Evolutionary conservation across 1,139 yeast species (phyloP), one percentile per base, ranked within the genome.

Genomic region (Debaryomycetaceae sp.): DNA sequence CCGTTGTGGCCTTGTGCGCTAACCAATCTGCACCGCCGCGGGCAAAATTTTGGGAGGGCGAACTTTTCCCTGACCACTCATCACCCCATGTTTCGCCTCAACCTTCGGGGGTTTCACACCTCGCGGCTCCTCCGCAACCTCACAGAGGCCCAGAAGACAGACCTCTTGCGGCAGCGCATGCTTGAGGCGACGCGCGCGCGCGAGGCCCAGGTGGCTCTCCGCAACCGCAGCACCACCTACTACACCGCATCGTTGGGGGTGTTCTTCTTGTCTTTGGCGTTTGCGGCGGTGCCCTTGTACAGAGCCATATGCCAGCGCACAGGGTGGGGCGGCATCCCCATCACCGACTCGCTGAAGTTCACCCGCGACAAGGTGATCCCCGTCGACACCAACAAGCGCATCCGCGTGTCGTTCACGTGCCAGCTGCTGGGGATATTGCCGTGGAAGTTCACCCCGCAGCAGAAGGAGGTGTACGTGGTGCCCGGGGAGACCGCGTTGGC

Each of bases 401-500:
- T 93, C 36, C 65, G 85, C 38, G 75, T 93, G 9, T 76, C 83
- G 13, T 93, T 93, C 51, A 85, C 96, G 7, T 85, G 96, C 29
- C 97, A 88, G 53, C 86, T 93, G 1, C 84, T 96, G 1, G 85
- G 91, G 11, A 73, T 85, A 27, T 67, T 93, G 44, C 98, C 98
- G 4, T 93, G 99, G 99, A 83, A 78, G 44, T 91, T 93, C 58
- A 77, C 81, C 14, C 98, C 99, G 7, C 91, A 86, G 54, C 98
- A 91, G 53, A 69, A 93, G 43, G 96, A 89, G 55, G 98, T 93
- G 4, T 78, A 78, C 46, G 85, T 93, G 14, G 78, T 88, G 10
- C 99, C 99, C 0, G 99, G 99, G 15, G 99, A 93, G 56, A 91
- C 98, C 2, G 98, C 98, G 0, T 64, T 91, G 41, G 97, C 96